Conservation (phyloP, 2,329 filamentous ascomycete genomes). For the Boeremia exigua region DNA sequence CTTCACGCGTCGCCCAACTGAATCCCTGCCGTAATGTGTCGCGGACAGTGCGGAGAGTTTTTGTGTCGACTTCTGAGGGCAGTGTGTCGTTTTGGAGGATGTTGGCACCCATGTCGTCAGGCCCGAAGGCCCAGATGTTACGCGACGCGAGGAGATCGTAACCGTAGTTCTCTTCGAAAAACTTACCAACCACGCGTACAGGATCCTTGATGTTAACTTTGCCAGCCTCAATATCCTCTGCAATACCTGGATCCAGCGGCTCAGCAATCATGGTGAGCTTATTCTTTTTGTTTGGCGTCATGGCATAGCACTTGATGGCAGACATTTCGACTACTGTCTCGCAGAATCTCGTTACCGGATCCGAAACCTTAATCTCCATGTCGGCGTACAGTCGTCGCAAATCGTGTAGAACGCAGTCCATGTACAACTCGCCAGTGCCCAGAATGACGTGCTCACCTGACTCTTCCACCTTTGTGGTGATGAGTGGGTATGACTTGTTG, state of each 20-base stretch:
- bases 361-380: constrained; percentile 99
- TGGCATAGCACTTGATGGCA: constrained; percentile 95
- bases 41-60: constrained; percentile 81
- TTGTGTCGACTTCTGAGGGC: constrained; percentile 93
- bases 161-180: constrained; percentile 95
- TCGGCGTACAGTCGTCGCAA: constrained; percentile 92
- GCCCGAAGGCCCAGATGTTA: constrained; percentile 98
- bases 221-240: constrained; percentile 90
- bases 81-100: constrained; percentile 96
- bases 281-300: constrained; percentile 99
- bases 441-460: constrained; percentile 95
- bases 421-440: constrained; percentile 97
- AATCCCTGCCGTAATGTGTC: constrained; percentile 96
- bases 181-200: constrained; percentile 90
- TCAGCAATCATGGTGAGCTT: constrained; percentile 99
- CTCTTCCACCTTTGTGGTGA: constrained; percentile 97
- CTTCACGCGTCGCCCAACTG: constrained; percentile 94
- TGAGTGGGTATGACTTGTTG: constrained; percentile 96
- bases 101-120: constrained; percentile 92
- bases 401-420: constrained; percentile 98
- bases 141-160: constrained; percentile 94
- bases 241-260: constrained; percentile 91
- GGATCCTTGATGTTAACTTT: constrained; percentile 92
- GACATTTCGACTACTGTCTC: constrained; percentile 98
- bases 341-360: constrained; percentile 96